A percentile compares a stretch with the other conserved stretches of the same genome.
phyloP scores from a whole-genome alignment of 192 early-diverging fungal species.

The Oehlia diaphana region DNA sequence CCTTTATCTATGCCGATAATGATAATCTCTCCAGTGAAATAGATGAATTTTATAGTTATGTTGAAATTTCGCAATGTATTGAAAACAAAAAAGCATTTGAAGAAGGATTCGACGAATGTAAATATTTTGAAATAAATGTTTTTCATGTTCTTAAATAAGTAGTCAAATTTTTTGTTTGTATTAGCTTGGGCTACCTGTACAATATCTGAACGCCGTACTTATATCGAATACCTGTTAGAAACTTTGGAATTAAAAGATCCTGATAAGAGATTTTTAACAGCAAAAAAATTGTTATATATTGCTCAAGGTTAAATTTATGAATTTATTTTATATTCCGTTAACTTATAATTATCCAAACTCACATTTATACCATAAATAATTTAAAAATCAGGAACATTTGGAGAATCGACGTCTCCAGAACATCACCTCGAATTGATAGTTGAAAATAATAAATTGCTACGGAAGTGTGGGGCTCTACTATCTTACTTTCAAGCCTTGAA shows the following conservation, averaged over 20 bases:
- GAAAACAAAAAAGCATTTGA: constrained; percentile 45
- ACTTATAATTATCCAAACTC: no score
- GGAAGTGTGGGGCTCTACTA: constrained; percentile 58
- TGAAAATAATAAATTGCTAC: constrained; percentile 58
- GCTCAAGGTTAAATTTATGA: constrained; percentile 56
- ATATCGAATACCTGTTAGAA: constrained; percentile 57
- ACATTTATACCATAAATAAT: background rate
- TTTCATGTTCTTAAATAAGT: background rate
- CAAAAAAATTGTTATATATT: constrained; percentile 62
- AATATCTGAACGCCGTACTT: constrained; percentile 41
- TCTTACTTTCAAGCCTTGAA: constrained; percentile 57
- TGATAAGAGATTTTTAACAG: constrained; percentile 48
- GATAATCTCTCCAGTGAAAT: constrained; percentile 52
- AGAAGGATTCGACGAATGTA: constrained; percentile 43
- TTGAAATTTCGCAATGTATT: constrained; percentile 45
- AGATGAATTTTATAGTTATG: constrained; percentile 60
- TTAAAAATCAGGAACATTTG: constrained; percentile 25
- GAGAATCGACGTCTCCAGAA: constrained; percentile 17
- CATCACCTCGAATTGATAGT: constrained; percentile 58
- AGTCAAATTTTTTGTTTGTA: background rate
- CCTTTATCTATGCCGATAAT: constrained; percentile 53
- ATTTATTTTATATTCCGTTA: background rate
- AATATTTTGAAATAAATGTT: background rate
- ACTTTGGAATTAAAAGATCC: constrained; percentile 55
- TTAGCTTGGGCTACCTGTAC: constrained; percentile 49